Percentiles rank a stretch among this genome's conserved stretches.
Evolutionary conservation across 2,329 filamentous ascomycete genomes (phyloP).

Genomic region (Trichoderma hamatum): DNA sequence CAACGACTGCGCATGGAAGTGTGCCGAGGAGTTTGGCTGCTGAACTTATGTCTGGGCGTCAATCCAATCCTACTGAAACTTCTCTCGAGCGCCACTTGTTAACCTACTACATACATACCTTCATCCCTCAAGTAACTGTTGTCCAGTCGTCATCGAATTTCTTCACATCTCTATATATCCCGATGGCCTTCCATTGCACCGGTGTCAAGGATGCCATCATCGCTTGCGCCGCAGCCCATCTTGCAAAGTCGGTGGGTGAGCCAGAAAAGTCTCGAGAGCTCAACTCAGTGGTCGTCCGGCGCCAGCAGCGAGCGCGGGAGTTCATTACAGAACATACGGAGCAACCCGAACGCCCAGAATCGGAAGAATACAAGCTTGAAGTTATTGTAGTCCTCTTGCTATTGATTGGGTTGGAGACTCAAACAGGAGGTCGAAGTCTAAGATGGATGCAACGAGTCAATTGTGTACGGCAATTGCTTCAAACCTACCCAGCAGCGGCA

Average conservation of each 20-base stretch:
- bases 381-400: conserved; percentile 3
- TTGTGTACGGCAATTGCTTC: conserved; percentile 2
- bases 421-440: not conserved
- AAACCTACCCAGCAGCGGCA: not conserved
- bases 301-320: not conserved
- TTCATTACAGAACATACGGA: not conserved
- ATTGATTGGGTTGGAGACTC: not conserved
- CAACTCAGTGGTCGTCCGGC: not conserved
- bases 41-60: not conserved
- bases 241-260: not conserved
- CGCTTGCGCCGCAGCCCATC: not conserved
- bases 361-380: not conserved
- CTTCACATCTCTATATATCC: not conserved
- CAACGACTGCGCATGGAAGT: not conserved
- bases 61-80: not conserved
- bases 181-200: not conserved
- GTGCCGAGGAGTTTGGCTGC: not conserved
- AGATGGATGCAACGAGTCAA: conserved; percentile 17
- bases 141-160: not conserved
- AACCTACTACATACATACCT: not conserved
- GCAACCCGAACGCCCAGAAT: not conserved
- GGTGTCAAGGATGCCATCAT: not conserved
- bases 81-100: conserved; percentile 2
- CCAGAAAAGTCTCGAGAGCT: not conserved
- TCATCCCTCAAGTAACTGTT: conserved; percentile 2